Base-by-base conservation (phyloP, 768 basidiomycete genomes). In the Chalciporus piperatus region DNA sequence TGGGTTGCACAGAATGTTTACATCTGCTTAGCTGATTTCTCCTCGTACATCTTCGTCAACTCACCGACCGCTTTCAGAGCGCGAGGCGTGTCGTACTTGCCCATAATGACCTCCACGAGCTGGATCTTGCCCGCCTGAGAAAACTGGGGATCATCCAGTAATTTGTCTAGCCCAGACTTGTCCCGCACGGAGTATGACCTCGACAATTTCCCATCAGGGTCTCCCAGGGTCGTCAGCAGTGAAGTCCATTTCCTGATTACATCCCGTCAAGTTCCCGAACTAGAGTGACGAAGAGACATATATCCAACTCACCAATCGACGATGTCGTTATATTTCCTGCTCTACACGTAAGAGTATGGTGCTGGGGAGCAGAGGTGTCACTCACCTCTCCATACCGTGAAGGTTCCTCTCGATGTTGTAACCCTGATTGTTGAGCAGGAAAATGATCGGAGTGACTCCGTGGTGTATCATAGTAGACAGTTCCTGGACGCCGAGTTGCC, bases 371-470 rank as follows among this genome's bases (percentile, higher is more conserved):
- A 11, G 25, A 41, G 17, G 37, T 0, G 6, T 16, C 10, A 56
- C 72, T 12, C 20, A 75, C 83, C 81, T 73, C 20, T 76, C 61
- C 69, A 74, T 77, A 17, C 87, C 87, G 54, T 92, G 88, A 40
- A 89, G 74, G 56, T 76, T 79, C 16, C 87, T 80, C 73, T 98
- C 95, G 47, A 98, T 92, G 17, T 89, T 89, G 70, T 96, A 96
- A 0, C 90, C 87, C 16, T 72, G 75, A 65, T 91, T 92, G 67
- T 91, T 91, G 44, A 92, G 68, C 17, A 92, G 74, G 68, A 94
- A 94, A 28, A 94, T 76, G 67, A 93, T 90, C 5, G 96, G 94
- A 56, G 77, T 85, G 30, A 95, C 66, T 8, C 77, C 80, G 49
- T 79, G 69, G 38, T 77, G 78, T 41, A 94, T 78, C 87, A 96